Evolutionary conservation across 78 protist genomes (phyloP), one percentile per base, ranked within the genome.

Genomic region (Capsaspora owczarzaki): DNA sequence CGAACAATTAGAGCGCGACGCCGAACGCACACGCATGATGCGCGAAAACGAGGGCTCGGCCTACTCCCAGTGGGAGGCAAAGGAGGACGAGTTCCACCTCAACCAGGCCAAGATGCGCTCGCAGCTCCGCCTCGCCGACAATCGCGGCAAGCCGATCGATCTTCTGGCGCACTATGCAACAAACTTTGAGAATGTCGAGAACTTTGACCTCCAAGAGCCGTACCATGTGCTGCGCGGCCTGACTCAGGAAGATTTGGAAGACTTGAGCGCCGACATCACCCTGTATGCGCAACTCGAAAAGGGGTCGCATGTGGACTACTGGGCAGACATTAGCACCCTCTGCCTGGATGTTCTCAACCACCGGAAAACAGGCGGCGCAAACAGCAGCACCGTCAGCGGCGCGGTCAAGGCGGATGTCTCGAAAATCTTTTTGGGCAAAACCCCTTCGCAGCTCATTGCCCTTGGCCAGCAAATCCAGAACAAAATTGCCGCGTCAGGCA

Each of bases 91-190:
- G 86, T 95, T 95, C 42, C 90, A 93, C 43, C 77, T 80, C 19
- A 2, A 79, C 42, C 95, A 92, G 69, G 92, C 91, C 8, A 4
- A 37, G 10, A 20, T 44, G 23, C 87, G 94, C 44, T 61, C 92
- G n/a, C 6, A 56, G 29, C 85, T 87, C 44, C 82, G 96, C 6
- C 22, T 89, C 29, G 46, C 42, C 29, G 89, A 87, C 40, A 91
- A 89, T 23, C 80, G 97, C 4, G 93, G 89, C n/a, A 80, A 78
- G 47, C 91, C 95, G 40, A 78, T 93, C 43, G 97, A 93, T 80
- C 0, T 85, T 41, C 19, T 93, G 16, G 77, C 82, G 31, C 40
- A 61, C 46, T 85, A 72, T 69, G 70, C 89, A 6, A 12, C 22
- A 1, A 4, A 2, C 10, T 43, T 31, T 61, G 10, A 27, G 31